Evolutionary conservation across 2,329 filamentous ascomycete species (phyloP).

Genomic region (Helotiales sp.): DNA sequence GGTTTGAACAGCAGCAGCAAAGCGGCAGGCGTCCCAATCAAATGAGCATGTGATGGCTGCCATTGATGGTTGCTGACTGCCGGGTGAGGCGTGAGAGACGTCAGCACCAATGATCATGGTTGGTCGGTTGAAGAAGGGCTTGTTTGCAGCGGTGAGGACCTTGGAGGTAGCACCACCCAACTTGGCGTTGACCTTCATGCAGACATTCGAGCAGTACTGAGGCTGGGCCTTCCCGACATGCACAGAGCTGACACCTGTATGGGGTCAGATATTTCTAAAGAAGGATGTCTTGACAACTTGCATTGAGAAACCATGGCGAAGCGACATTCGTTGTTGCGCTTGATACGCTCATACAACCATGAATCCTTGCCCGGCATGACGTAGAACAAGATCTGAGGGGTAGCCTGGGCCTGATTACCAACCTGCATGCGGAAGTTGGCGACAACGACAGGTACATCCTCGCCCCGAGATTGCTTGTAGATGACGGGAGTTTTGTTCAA

Average conservation of each 20-base stretch:
- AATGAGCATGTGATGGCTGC: conserved; percentile 84
- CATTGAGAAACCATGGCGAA: conserved; percentile 79
- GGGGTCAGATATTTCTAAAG: background rate
- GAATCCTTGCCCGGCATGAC: conserved; percentile 71
- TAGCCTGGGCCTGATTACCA: conserved; percentile 22
- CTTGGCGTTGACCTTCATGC: conserved; percentile 97
- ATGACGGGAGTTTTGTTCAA: conserved; percentile 46
- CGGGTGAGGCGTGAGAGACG: conserved; percentile 80
- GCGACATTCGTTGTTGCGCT: conserved; percentile 85
- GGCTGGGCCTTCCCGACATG: conserved; percentile 69
- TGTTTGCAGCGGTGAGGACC: conserved; percentile 12
- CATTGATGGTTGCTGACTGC: conserved; percentile 68
- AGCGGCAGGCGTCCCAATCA: conserved; percentile 70
- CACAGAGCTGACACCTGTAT: conserved; percentile 63
- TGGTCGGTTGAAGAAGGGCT: conserved; percentile 46
- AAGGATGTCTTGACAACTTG: conserved; percentile 21
- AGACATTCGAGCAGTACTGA: conserved; percentile 91
- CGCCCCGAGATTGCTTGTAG: conserved; percentile 15
- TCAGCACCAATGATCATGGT: conserved; percentile 88
- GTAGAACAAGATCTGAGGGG: conserved; percentile 77
- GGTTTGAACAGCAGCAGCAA: conserved; percentile 75
- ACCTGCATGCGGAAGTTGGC: conserved; percentile 11
- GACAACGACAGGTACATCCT: conserved; percentile 20
- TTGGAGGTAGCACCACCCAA: conserved; percentile 76
- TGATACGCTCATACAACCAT: conserved; percentile 78